Evolutionary conservation across 306 rosid genomes (phyloP).

Genomic region (Cucumis sativus): DNA sequence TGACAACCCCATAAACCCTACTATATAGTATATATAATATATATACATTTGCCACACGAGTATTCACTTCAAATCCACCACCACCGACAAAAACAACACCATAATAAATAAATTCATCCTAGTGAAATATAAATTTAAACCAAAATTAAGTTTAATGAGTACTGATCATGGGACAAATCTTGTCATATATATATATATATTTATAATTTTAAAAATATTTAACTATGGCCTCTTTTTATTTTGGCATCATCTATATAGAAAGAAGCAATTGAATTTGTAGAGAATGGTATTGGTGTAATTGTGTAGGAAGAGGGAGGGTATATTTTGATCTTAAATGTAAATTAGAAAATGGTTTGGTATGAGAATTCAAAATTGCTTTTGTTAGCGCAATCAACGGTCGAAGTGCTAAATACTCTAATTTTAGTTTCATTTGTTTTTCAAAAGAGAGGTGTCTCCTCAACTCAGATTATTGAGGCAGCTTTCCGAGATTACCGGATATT

Average conservation of each 20-base stretch:
- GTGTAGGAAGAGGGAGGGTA: neutral
- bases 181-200: too few species aligned
- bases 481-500: neutral
- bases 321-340: neutral
- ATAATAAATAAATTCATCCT: too few species aligned
- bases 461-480: neutral
- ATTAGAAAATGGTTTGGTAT: neutral
- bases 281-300: neutral
- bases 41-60: neutral
- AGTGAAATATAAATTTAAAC: neutral
- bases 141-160: too few species aligned
- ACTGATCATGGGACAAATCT: neutral
- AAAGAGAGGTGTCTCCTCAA: neutral
- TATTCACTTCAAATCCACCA: neutral
- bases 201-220: too few species aligned
- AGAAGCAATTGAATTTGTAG: neutral
- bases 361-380: neutral
- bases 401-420: constrained; percentile 7
- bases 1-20: neutral
- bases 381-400: constrained; percentile 5
- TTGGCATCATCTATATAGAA: too few species aligned
- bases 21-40: neutral
- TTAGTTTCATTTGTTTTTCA: constrained; percentile 10
- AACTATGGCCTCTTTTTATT: too few species aligned
- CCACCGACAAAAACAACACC: neutral